Base-by-base conservation (phyloP, 345 rosid genomes). In the Lepidium didymum region DNA sequence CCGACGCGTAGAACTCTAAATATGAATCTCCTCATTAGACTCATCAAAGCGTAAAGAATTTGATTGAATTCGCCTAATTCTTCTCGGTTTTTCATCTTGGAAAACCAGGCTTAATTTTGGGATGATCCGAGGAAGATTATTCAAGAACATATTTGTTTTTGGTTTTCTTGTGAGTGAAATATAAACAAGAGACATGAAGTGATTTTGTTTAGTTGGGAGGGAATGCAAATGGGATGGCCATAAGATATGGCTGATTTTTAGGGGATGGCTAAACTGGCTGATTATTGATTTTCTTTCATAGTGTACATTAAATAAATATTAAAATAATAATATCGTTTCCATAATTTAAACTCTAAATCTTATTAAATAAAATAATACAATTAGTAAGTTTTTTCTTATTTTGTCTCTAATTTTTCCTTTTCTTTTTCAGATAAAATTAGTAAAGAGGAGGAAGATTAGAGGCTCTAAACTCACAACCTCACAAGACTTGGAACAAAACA, bases 181-280 rank as follows among this genome's bases (percentile, higher is more conserved):
- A 72, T 72, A 72, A 38, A 64, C 15, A 72, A 38, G 19, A 41
- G 6, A 36, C 1, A 35, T 35, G 16, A 54, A 21, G 42, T 36
- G 15, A 13, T 36, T 18, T 29, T 15, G 19, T 40, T 25, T 19
- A 42, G 29, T n/a, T 3, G 10, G 36, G 23, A 49, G 74, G 31
- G 29, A 71, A 76, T 69, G 78, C 76, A 55, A 59, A 73, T 55
- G 49, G 60, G 60, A 58, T 76, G 83, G 69, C 68, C 83, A 53
- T 46, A 73, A 31, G 25, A 42, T 59, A 58, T 27, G 77, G 68
- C 72, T 51, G 49, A 35, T 42, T 15, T 58, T 44, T 6, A 31
- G 67, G 77, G 69, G 36, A 40, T 10, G 34, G 5, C 44, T 18
- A 18, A 72, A 10, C 21, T 49, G 60, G 66, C 38, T 73, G 66